Base-by-base conservation (phyloP, 1,284 basidiomycete genomes). In the Coniferiporia sulphurascens region DNA sequence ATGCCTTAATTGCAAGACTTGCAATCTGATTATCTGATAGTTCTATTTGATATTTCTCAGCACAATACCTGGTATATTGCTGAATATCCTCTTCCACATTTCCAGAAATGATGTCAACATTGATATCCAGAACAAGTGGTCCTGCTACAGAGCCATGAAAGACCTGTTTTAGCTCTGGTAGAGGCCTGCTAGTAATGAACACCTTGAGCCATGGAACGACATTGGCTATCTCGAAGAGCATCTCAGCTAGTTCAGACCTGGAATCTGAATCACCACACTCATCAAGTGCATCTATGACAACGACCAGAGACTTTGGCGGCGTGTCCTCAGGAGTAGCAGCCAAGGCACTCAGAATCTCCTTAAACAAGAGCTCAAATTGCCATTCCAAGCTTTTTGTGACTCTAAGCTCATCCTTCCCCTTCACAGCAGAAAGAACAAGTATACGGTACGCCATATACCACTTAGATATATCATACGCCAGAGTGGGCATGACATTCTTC, bases 201-300 rank as follows among this genome's bases (percentile, higher is more conserved):
- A 55, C 43, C 27, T 46, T 55, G 41, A 55, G 53, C 53, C 53
- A 55, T 17, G 53, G 53, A 3, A 35, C 53, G 7, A 27, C 3
- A 7, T 15, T 10, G 5, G 53, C 53, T 17, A 55, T 9, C 1
- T 45, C 1, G 3, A 13, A n/a, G 6, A 46, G 3, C 15, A 32
- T 46, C 27, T 32, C 4, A 21, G 22, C 48, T 12, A 56, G 21
- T 8, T 21, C 12, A 27, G 22, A 15, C 21, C 46, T 34, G 17
- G 46, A 56, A 1, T 27, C 13, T 32, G 17, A 13, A 12, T 56
- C 46, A 19, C 43, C 17, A 13, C 49, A 52, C 32, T 52, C 38
- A n/a, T 58, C 56, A 1, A 58, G 35, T 19, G 49, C 56, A 46
- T 58, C 56, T 1, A 58, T 27, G 6, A 58, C 56, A 15, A 58